Evolutionary conservation across 2,329 filamentous ascomycete genomes (phyloP), one percentile per base, ranked within the genome.

Genomic region (Colletotrichum higginsianum): DNA sequence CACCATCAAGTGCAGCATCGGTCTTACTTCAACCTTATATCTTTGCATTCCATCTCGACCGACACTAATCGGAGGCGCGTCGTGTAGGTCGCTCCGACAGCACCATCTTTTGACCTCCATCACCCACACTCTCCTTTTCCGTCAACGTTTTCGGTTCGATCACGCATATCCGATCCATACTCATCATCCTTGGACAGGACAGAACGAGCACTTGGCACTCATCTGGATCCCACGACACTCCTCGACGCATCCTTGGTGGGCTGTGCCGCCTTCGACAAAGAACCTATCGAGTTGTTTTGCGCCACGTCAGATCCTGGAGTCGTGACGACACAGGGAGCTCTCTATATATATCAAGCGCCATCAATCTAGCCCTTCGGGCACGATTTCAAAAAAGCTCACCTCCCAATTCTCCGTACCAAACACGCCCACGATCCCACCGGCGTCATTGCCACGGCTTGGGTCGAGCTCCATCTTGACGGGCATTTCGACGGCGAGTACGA

Each of bases 51-150:
- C 69, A 58, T 57, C 47, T 40, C 13, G 52, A 55, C 55, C 56
- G 15, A 47, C n/a, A 69, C 69, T 71, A 55, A 71, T 66, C n/a
- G 21, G 15, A 60, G 64, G 65, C 65, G 65, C 65, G 69, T 71
- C 58, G 55, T 46, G 21, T 61, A 68, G 65, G 53, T 68, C 58
- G 18, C 16, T 58, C 35, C 42, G 67, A 66, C 63, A 66, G n/a
- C 47, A 18, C 61, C 40, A 35, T 46, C 53, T 40, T 68, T 38
- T 38, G 42, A 52, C 46, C 58, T 47, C 47, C n/a, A 40, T 40
- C 26, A 11, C 49, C 40, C 21, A 38, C 30, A 38, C 66, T 68
- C 65, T 55, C 58, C 26, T 68, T 64, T 60, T 49, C 65, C 58
- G 35, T 53, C 58, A 64, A 40, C 26, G 16, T 16, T 40, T 42